These are phyloP conservation scores for Phlebiopsis flavidoalba DNA, from an alignment of 768 basidiomycete genomes.

Conservation along the genomic window DNA sequence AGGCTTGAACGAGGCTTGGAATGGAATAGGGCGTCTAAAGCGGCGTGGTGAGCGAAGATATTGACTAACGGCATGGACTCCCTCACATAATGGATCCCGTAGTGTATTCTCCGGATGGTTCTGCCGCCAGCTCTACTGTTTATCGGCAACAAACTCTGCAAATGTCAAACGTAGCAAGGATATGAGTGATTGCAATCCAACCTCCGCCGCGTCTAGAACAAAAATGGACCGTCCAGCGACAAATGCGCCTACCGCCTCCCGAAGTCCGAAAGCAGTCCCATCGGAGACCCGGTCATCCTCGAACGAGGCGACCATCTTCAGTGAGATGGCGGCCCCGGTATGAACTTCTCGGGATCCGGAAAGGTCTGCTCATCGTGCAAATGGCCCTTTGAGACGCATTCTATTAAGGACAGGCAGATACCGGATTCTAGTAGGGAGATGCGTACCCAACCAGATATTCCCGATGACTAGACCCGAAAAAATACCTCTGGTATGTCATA, in stretches of 20 bases:
- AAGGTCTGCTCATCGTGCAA: slow-evolving; percentile 16
- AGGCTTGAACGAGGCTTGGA: neutral
- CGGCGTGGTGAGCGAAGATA: neutral
- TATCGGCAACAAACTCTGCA: too few species aligned
- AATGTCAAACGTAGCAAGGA: neutral
- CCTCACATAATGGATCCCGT: neutral
- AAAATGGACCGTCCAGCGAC: slow-evolving; percentile 62
- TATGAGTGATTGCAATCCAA: neutral
- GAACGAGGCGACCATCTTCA: slow-evolving; percentile 6
- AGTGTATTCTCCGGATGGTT: neutral
- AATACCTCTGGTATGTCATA: slow-evolving; percentile 6
- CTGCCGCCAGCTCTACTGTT: neutral
- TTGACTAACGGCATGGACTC: neutral
- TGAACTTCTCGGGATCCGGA: slow-evolving; percentile 16
- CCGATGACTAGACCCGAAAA: neutral
- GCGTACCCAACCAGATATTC: slow-evolving; percentile 8
- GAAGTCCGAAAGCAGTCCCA: slow-evolving; percentile 41
- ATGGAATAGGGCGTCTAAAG: neutral
- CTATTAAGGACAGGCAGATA: neutral
- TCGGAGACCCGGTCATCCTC: slow-evolving; percentile 18
- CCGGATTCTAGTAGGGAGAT: too few species aligned
- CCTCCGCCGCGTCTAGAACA: neutral
- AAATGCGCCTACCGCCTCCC: slow-evolving; percentile 44
- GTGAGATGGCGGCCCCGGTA: slow-evolving; percentile 20
- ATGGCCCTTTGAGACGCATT: slow-evolving; percentile 15